These are phyloP conservation scores for Pichia gijzeniarum DNA, from an alignment of 805 yeast genomes.

Conservation along the genomic window DNA sequence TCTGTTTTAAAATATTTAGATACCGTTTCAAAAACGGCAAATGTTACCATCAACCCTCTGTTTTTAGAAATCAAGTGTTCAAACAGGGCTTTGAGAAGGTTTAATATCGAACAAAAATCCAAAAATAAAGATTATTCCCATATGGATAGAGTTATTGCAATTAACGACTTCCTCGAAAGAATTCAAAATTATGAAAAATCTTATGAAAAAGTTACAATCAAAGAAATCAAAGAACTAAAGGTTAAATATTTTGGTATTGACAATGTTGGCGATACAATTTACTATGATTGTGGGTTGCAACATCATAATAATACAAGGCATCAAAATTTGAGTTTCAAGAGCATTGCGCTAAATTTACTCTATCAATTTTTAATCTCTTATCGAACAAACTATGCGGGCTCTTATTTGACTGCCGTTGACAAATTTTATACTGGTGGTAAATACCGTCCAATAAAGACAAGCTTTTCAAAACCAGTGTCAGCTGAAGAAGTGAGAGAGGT, in stretches of 20 bases:
- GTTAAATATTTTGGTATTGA: slow-evolving; percentile 28
- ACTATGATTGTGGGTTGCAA: slow-evolving; percentile 28
- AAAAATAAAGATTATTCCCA: slow-evolving; percentile 54
- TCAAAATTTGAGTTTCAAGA: slow-evolving; percentile 21
- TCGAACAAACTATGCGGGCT: slow-evolving; percentile 27
- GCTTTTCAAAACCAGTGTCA: slow-evolving; percentile 15
- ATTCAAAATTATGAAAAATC: slow-evolving; percentile 43
- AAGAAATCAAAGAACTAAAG: slow-evolving; percentile 26
- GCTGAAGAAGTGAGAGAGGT: slow-evolving; percentile 7
- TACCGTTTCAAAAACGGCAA: slow-evolving; percentile 42
- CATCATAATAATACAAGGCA: slow-evolving; percentile 26
- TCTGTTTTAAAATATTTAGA: slow-evolving; percentile 48
- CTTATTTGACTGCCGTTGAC: slow-evolving; percentile 29
- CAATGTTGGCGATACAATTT: slow-evolving; percentile 31
- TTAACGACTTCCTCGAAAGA: slow-evolving; percentile 54
- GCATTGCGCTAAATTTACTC: slow-evolving; percentile 24
- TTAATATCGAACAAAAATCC: slow-evolving; percentile 60
- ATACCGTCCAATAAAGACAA: slow-evolving; percentile 24
- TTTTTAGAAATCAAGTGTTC: slow-evolving; percentile 55
- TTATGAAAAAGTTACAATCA: slow-evolving; percentile 32
- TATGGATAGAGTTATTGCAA: slow-evolving; percentile 45
- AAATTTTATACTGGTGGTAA: slow-evolving; percentile 25
- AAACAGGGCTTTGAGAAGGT: slow-evolving; percentile 45
- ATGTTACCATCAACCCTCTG: slow-evolving; percentile 38
- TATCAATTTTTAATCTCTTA: slow-evolving; percentile 31